Base-by-base conservation (phyloP, 805 yeast species). In the Myxozyma sirexii region DNA sequence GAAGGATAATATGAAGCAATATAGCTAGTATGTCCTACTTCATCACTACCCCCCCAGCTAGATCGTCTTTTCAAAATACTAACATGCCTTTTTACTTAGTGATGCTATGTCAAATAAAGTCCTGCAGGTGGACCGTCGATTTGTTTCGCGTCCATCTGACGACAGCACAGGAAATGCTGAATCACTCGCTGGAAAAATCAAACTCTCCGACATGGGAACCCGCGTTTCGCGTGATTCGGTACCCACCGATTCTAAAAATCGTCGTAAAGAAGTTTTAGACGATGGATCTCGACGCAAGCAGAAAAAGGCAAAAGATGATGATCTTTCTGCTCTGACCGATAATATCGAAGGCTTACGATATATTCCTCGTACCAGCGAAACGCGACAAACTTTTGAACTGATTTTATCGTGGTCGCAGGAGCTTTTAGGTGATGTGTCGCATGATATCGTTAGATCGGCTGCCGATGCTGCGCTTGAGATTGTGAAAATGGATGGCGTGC, bases 71-170 rank as follows among this genome's bases (percentile, higher is more conserved):
- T 8, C 27, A 37, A 29, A 27, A 17, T 44, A 38, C 19, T 37
- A 37, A 7, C 10, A 6, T 38, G 12, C 12, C 31, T 27, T 29
- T 46, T 37, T 10, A 13, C 12, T 12, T 33, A 60, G 64, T 44
- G 66, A 62, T 62, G 88, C 83, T 69, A 86, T 89, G 91, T 81
- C 96, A 52, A 87, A 85, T 67, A 85, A 85, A 76, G 93, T 89
- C 62, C 78, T 85, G 29, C 75, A 79, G 63, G 82, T 80, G 62
- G 90, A 86, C 70, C 77, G 79, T 61, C 72, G 85, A 52, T 74
- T 83, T 39, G 70, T 82, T 52, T 79, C 80, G 50, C 70, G 77
- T 45, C 77, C 77, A 7, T 71, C 68, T 48, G 83, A 79, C 53
- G 82, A 82, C 3, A 84, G 80, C 24, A 70, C 76, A 13, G 84